These are phyloP conservation scores for Cryptosporidium baileyi DNA, from an alignment of 169 alveolate genomes.

Conservation along the genomic window DNA sequence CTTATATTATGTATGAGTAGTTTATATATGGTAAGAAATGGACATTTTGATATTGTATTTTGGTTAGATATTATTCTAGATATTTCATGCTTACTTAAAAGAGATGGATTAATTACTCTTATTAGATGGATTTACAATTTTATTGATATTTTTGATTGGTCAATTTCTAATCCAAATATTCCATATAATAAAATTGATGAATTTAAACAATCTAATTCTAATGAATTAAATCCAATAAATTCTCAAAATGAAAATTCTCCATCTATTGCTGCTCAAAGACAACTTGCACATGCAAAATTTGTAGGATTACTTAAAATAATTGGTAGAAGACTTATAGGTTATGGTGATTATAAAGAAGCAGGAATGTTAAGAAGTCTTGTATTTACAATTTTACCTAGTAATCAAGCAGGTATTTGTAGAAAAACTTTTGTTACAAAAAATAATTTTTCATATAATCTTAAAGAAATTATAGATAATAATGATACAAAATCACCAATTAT, in stretches of 20 bases:
- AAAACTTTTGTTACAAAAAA: slow-evolving; percentile 12
- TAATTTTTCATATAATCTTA: neutral
- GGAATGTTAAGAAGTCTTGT: slow-evolving; percentile 58
- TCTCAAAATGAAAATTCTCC: neutral
- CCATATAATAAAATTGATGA: neutral
- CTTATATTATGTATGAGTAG: slow-evolving; percentile 4
- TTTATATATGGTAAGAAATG: slow-evolving; percentile 13
- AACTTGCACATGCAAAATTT: slow-evolving; percentile 66
- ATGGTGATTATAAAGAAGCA: neutral
- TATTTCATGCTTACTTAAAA: neutral
- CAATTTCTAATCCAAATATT: slow-evolving; percentile 44
- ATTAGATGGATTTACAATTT: slow-evolving; percentile 40
- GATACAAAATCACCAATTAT: neutral
- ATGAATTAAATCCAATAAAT: too few relatives aligned
- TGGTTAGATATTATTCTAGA: slow-evolving; percentile 46
- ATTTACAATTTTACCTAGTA: slow-evolving; percentile 25
- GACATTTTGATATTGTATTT: slow-evolving; percentile 26
- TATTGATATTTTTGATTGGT: slow-evolving; percentile 40
- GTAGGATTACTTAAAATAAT: slow-evolving; percentile 34
- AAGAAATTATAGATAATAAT: neutral
- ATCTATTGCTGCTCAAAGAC: slow-evolving; percentile 49
- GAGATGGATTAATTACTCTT: slow-evolving; percentile 29
- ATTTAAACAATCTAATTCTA: neutral
- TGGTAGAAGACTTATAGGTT: slow-evolving; percentile 20
- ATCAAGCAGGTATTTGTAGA: slow-evolving; percentile 69